Evolutionary conservation across 1,139 yeast genomes (phyloP).

Genomic region (Blastobotrys elegans): DNA sequence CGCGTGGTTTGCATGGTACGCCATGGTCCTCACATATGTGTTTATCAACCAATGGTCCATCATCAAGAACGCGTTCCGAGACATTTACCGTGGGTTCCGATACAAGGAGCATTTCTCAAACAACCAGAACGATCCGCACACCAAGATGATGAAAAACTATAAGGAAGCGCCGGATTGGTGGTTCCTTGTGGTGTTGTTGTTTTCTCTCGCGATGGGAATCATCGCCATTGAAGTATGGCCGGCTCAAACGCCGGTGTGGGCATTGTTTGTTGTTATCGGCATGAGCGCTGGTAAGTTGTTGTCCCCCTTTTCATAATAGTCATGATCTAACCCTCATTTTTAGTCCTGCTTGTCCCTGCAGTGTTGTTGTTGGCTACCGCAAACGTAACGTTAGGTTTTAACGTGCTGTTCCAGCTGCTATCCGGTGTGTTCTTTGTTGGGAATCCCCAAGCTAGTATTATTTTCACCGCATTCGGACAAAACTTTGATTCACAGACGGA

Average conservation of each 20-base stretch:
- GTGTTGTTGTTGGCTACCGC: slow-evolving; percentile 46
- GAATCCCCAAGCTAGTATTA: slow-evolving; percentile 55
- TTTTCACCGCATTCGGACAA: slow-evolving; percentile 52
- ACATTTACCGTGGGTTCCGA: slow-evolving; percentile 19
- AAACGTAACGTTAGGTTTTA: slow-evolving; percentile 49
- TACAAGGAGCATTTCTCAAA: slow-evolving; percentile 1
- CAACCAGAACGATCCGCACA: slow-evolving; percentile 40
- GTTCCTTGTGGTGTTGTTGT: slow-evolving; percentile 43
- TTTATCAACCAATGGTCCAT: slow-evolving; percentile 19
- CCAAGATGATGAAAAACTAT: slow-evolving; percentile 45
- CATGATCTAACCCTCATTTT: no score
- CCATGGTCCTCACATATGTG: slow-evolving; percentile 24
- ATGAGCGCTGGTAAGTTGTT: slow-evolving; percentile 50
- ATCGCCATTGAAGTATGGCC: slow-evolving; percentile 42
- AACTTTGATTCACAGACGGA: slow-evolving; percentile 53
- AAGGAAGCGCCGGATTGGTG: slow-evolving; percentile 64
- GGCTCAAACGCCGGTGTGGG: slow-evolving; percentile 44
- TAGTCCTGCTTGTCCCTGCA: slow-evolving; percentile 52
- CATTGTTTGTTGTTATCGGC: slow-evolving; percentile 51
- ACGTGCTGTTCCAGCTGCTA: slow-evolving; percentile 55
- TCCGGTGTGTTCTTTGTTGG: slow-evolving; percentile 61
- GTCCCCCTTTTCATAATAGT: no score
- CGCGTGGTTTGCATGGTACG: slow-evolving; percentile 34
- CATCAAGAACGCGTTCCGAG: slow-evolving; percentile 1
- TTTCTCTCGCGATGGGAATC: slow-evolving; percentile 47